Conservation (phyloP, 73 alveolate species). For the Breviolum minutum region DNA sequence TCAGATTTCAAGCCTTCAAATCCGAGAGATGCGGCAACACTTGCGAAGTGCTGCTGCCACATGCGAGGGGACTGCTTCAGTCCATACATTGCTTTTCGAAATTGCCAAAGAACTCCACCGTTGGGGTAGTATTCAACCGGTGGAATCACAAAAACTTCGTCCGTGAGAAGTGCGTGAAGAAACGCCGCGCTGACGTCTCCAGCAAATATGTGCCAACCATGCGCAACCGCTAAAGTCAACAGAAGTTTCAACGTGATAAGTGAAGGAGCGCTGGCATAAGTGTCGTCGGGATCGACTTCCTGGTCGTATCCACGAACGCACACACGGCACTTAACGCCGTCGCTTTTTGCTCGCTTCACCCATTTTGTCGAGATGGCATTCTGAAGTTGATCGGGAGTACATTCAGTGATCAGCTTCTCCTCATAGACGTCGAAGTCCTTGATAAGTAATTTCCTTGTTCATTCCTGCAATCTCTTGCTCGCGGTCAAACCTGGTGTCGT, state of each 20-base stretch:
- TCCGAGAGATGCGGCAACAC: neutral
- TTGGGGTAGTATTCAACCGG: too few relatives aligned
- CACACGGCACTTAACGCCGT: neutral
- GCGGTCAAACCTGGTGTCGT: conserved; percentile 8
- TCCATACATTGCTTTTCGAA: conserved; percentile 17
- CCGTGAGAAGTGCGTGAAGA: conserved; percentile 11
- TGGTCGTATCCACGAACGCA: conserved; percentile 19
- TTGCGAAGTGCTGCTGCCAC: conserved; percentile 25
- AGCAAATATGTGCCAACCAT: neutral
- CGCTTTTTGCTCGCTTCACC: conserved; percentile 25
- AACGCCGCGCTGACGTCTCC: conserved; percentile 5
- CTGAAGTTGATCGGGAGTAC: neutral
- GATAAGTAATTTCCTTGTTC: neutral
- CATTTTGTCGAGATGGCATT: conserved; percentile 2
- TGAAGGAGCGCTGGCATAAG: neutral
- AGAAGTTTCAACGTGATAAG: neutral
- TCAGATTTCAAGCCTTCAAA: neutral
- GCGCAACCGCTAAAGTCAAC: neutral
- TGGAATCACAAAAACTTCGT: conserved; percentile 21
- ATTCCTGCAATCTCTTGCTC: neutral
- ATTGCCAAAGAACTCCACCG: neutral
- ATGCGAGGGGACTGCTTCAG: neutral
- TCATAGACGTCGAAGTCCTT: conserved; percentile 3
- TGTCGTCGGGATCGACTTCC: conserved; percentile 28
- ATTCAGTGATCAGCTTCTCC: neutral